phyloP scores from a whole-genome alignment of 768 basidiomycete species.

The Paxillus ammoniavirescens region DNA sequence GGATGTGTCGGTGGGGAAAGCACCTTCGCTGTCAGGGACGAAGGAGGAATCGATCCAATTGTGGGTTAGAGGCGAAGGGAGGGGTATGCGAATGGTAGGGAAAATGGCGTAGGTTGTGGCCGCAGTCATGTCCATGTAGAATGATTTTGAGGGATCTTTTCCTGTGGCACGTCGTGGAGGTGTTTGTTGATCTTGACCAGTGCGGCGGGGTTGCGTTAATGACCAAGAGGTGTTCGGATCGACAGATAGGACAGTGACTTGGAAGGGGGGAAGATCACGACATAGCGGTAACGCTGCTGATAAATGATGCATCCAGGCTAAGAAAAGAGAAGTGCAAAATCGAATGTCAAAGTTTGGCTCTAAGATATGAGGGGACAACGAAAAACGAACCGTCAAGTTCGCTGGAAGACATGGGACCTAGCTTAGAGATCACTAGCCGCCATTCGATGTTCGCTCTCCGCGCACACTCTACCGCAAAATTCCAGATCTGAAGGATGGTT shows the following conservation, averaged over 20 bases:
- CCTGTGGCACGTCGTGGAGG: conserved; percentile 27
- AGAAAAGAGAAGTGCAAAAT: neutral
- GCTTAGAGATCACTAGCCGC: conserved; percentile 70
- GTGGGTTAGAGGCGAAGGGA: conserved; percentile 36
- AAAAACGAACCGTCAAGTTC: conserved; percentile 64
- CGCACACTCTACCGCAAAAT: conserved; percentile 61
- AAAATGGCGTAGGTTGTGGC: conserved; percentile 51
- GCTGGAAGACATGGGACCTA: conserved; percentile 54
- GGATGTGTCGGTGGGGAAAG: conserved; percentile 27
- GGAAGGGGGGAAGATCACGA: conserved; percentile 48
- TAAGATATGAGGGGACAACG: conserved; percentile 1
- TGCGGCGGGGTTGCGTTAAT: conserved; percentile 39
- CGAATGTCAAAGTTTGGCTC: conserved; percentile 1
- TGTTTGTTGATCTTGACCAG: conserved; percentile 18
- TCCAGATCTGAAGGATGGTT: conserved; percentile 64
- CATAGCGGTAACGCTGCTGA: conserved; percentile 37
- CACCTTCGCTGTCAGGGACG: conserved; percentile 32
- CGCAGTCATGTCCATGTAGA: conserved; percentile 33
- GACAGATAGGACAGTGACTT: conserved; percentile 60
- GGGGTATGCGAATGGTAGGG: conserved; percentile 41
- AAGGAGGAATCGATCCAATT: conserved; percentile 26
- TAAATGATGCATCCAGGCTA: conserved; percentile 67
- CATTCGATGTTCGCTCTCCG: conserved; percentile 73
- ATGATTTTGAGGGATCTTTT: conserved; percentile 31
- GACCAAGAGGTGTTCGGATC: conserved; percentile 61